These are phyloP conservation scores for Strigomonas galati DNA, from an alignment of 208 protist genomes.

Conservation along the genomic window DNA sequence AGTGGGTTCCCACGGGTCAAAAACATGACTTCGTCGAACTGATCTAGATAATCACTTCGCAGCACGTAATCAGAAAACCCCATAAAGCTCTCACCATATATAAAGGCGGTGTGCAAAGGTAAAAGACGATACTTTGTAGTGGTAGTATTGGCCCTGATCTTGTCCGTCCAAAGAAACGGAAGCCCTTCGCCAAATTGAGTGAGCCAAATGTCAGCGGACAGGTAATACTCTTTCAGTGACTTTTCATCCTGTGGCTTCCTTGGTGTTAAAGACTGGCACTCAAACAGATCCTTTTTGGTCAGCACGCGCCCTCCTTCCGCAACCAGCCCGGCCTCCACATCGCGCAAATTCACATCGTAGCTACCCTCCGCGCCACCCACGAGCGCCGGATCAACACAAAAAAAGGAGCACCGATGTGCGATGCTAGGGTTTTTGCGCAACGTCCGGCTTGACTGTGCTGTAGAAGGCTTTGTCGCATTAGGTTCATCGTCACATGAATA, in stretches of 20 bases:
- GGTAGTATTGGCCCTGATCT: not conserved
- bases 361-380: not conserved
- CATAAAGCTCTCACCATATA: slow-evolving; percentile 18
- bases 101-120: slow-evolving; percentile 17
- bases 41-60: slow-evolving; percentile 9
- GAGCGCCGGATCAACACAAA: not conserved
- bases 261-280: not conserved
- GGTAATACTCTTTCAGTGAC: not conserved
- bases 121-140: slow-evolving; percentile 2
- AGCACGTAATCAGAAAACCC: slow-evolving; percentile 13
- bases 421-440: not conserved
- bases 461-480: not conserved
- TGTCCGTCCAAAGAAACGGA: not conserved
- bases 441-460: not conserved
- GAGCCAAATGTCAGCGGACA: not conserved
- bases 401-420: not conserved
- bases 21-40: slow-evolving; percentile 19
- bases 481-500: slow-evolving; percentile 2
- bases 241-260: not conserved
- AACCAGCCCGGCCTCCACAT: not conserved
- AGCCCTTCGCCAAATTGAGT: slow-evolving; percentile 4
- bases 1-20: slow-evolving; percentile 12
- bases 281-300: not conserved
- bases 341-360: slow-evolving; percentile 1
- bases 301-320: not conserved